Base-by-base conservation (phyloP, 306 rosid species). In the Sicyos edulis region DNA sequence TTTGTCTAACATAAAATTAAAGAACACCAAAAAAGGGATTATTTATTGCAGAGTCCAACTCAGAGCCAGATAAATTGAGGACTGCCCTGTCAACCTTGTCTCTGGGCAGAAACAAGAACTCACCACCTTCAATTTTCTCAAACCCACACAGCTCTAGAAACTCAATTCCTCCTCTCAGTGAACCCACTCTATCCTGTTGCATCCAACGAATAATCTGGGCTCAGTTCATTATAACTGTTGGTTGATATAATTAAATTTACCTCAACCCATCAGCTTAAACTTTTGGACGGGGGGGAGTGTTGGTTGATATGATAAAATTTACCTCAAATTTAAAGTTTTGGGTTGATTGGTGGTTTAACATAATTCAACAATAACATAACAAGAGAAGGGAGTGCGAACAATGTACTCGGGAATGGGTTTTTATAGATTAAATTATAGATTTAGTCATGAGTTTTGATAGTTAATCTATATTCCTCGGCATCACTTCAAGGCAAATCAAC, bases 91-190 rank as follows among this genome's bases (percentile, higher is more conserved):
- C 97, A 75, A 90, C 92, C 83, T 88, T 93, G 77, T 86, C 84
- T 82, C 89, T 80, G 3, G 88, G 79, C 76, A 91, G 83, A 82
- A 88, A 82, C 82, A 93, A 75, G 76, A 86, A 84, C 82, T 88
- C 99, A 0, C 87, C 91, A 1, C 86, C 96, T 71, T 66, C 71
- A 7, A 82, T 77, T 83, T 82, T 93, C 85, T 87, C 91, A 79
- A 93, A 93, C 47, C 96, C 99, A 1, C 99, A 91, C 78, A 93
- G 82, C 85, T 88, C 95, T 63, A 93, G 88, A 86, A 93, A 93
- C 83, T 88, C 88, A 65, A 87, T 71, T 21, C 99, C 92, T 50
- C 99, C 99, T 37, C 54, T 81, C 83, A 93, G 77, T 16, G 87
- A 82, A 74, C 96, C 99, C 57, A 93, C 96, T 77, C 99, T 81